These are phyloP conservation scores for Pseudophaeomoniella oleicola DNA, from an alignment of 2,329 filamentous ascomycete genomes.

Conservation along the genomic window DNA sequence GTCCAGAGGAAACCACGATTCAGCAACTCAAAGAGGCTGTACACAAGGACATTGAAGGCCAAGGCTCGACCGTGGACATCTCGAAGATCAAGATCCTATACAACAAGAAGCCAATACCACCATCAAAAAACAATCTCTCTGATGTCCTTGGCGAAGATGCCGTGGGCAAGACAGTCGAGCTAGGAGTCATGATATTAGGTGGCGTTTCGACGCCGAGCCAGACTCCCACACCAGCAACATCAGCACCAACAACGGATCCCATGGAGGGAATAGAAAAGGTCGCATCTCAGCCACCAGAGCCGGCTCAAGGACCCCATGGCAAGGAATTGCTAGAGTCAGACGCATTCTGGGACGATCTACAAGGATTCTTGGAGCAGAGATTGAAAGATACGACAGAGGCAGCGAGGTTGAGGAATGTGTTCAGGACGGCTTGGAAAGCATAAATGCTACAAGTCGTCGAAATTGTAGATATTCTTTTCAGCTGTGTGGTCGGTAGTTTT, in stretches of 20 bases:
- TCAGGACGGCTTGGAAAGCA: slow-evolving; percentile 54
- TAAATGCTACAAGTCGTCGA: too few relatives aligned
- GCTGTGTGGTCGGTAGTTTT: too few relatives aligned
- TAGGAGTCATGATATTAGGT: slow-evolving; percentile 78
- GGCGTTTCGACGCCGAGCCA: slow-evolving; percentile 36
- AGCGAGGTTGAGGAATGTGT: slow-evolving; percentile 49
- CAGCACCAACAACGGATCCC: slow-evolving; percentile 7
- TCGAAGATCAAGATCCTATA: slow-evolving; percentile 75
- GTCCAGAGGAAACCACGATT: slow-evolving; percentile 55
- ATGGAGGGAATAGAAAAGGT: slow-evolving; percentile 18
- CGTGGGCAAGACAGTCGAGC: slow-evolving; percentile 44
- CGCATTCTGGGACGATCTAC: slow-evolving; percentile 77
- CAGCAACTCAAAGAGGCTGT: slow-evolving; percentile 65
- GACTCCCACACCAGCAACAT: slow-evolving; percentile 9
- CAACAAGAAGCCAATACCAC: slow-evolving; percentile 72
- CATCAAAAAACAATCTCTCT: slow-evolving; percentile 52
- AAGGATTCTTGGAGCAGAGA: slow-evolving; percentile 64
- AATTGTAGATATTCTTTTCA: too few relatives aligned
- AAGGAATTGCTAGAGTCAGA: slow-evolving; percentile 49
- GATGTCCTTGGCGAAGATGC: slow-evolving; percentile 51
- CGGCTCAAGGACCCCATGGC: slow-evolving; percentile 40
- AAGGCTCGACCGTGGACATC: slow-evolving; percentile 20
- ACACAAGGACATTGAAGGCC: slow-evolving; percentile 39
- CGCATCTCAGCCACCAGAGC: slow-evolving; percentile 12
- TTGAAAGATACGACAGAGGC: slow-evolving; percentile 56